Conservation (phyloP, 495 filamentous ascomycete species). For the Apiosordaria backusii region DNA sequence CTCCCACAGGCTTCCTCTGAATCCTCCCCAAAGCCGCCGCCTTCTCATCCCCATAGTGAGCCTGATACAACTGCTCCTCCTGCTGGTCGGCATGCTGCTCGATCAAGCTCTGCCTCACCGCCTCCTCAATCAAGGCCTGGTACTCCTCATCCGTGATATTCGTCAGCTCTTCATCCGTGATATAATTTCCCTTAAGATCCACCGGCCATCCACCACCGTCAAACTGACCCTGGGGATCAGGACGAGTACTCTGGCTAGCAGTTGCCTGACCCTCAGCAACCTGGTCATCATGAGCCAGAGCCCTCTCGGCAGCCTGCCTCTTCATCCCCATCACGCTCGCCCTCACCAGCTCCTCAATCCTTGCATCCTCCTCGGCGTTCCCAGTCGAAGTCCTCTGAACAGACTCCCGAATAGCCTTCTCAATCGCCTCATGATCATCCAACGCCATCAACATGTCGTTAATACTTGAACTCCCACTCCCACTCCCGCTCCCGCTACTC, state of each 20-base stretch:
- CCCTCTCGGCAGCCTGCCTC: conserved; percentile 21
- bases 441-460: neutral
- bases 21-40: conserved; percentile 9
- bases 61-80: conserved; percentile 29
- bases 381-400: conserved; percentile 66
- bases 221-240: conserved; percentile 27
- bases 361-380: conserved; percentile 60
- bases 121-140: conserved; percentile 56
- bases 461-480: conserved; percentile 13
- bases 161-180: conserved; percentile 29
- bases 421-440: conserved; percentile 53
- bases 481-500: conserved; percentile 15
- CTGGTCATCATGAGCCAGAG: conserved; percentile 34
- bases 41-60: conserved; percentile 38
- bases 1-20: neutral
- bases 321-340: conserved; percentile 63
- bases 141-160: conserved; percentile 50
- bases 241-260: neutral
- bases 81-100: conserved; percentile 33
- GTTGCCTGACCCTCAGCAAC: conserved; percentile 10
- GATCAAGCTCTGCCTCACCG: conserved; percentile 51
- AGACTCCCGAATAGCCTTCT: conserved; percentile 64
- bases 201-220: conserved; percentile 9
- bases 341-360: conserved; percentile 65
- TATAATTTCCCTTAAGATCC: conserved; percentile 2